Conservation (phyloP, 2,329 filamentous ascomycete species). For the Paecilomyces variotii region DNA sequence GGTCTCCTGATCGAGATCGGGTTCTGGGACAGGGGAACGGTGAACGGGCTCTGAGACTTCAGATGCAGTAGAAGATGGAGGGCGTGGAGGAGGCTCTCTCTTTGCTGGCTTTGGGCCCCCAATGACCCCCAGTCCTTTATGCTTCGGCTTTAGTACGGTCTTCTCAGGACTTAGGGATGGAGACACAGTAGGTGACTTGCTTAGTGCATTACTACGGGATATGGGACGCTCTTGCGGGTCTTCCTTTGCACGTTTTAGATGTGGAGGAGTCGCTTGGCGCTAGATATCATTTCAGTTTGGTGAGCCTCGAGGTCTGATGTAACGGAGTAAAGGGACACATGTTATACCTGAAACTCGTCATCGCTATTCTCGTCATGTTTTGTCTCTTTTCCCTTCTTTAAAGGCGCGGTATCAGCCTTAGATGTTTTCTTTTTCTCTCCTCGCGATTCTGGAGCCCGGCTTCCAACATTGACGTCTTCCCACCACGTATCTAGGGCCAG, state of each 20-base stretch:
- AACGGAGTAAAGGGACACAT: neutral
- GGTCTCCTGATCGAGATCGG: neutral
- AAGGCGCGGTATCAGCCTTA: neutral
- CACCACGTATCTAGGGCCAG: constrained; percentile 26
- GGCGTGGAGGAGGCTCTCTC: constrained; percentile 1
- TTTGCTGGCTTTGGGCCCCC: constrained; percentile 3
- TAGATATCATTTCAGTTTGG: constrained; percentile 8
- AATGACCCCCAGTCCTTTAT: constrained; percentile 11
- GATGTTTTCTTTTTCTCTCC: neutral
- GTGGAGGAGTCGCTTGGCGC: constrained; percentile 30
- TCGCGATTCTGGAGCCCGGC: neutral
- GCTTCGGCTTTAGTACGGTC: constrained; percentile 2
- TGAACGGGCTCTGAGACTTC: constrained; percentile 2
- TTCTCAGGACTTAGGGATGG: neutral
- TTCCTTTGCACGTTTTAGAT: constrained; percentile 12
- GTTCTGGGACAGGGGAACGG: neutral
- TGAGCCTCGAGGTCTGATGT: neutral
- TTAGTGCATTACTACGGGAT: constrained; percentile 1
- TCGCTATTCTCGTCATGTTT: constrained; percentile 17
- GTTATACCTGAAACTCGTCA: constrained; percentile 31
- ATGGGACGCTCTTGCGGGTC: neutral
- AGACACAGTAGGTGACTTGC: neutral
- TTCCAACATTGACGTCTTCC: constrained; percentile 13
- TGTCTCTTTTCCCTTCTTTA: neutral
- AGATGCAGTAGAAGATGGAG: constrained; percentile 7